Evolutionary conservation across 768 basidiomycete species (phyloP).

Genomic region (Calocybe cyanea): DNA sequence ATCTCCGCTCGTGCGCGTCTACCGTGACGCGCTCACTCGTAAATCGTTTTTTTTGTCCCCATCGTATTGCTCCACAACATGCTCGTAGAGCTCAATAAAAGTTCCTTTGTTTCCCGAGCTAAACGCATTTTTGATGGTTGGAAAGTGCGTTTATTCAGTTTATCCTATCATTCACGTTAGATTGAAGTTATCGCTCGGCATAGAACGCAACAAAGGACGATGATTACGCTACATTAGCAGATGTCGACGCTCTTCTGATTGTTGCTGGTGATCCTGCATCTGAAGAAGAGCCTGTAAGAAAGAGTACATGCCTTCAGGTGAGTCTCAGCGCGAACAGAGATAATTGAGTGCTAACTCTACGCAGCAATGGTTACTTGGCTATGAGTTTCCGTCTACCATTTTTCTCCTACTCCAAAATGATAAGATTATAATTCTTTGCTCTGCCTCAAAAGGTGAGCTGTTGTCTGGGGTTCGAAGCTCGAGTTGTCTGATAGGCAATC

Average conservation of each 20-base stretch:
- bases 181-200: slow-evolving; percentile 11
- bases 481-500: slow-evolving; percentile 2
- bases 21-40: slow-evolving; percentile 17
- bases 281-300: slow-evolving; percentile 89
- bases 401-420: slow-evolving; percentile 79
- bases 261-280: slow-evolving; percentile 73
- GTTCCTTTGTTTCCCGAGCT: slow-evolving; percentile 51
- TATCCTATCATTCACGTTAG: slow-evolving; percentile 10
- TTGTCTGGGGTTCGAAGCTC: background rate
- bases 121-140: slow-evolving; percentile 58
- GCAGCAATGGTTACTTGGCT: slow-evolving; percentile 95
- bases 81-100: slow-evolving; percentile 72
- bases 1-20: slow-evolving; percentile 24
- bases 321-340: slow-evolving; percentile 17
- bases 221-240: slow-evolving; percentile 66
- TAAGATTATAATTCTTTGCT: slow-evolving; percentile 77
- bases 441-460: slow-evolving; percentile 76
- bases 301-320: slow-evolving; percentile 91
- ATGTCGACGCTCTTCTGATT: slow-evolving; percentile 66
- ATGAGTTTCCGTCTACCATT: slow-evolving; percentile 95
- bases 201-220: slow-evolving; percentile 67
- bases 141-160: slow-evolving; percentile 42
- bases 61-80: slow-evolving; percentile 29
- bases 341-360: slow-evolving; percentile 13
- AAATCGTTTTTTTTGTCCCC: slow-evolving; percentile 11